Conservation (phyloP, 106 monocot species). For the Phalaenopsis aphrodite region DNA sequence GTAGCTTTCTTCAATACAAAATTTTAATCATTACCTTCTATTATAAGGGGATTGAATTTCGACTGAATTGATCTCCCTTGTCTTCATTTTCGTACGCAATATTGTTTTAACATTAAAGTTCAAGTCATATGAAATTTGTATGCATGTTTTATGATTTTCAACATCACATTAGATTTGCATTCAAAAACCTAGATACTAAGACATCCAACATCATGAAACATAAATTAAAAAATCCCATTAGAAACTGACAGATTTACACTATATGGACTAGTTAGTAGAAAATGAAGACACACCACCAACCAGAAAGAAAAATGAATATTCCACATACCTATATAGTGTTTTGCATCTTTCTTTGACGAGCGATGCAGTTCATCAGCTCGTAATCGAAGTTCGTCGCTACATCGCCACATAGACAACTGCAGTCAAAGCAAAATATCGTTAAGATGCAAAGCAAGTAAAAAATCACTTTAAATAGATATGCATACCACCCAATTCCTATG, state of each 20-base stretch:
- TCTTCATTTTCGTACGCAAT: no score
- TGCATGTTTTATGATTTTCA: no score
- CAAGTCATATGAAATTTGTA: no score
- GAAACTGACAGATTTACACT: not conserved
- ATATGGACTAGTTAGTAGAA: not conserved
- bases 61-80: no score
- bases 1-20: no score
- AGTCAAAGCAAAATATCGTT: not conserved
- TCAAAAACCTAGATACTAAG: not conserved
- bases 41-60: no score
- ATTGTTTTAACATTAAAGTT: no score
- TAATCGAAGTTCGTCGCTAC: slow-evolving; percentile 18
- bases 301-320: not conserved
- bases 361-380: slow-evolving; percentile 18
- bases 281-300: not conserved
- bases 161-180: no score
- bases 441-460: not conserved
- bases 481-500: no score
- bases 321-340: slow-evolving; percentile 26
- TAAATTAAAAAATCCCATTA: not conserved
- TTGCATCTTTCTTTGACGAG: slow-evolving; percentile 26
- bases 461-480: not conserved
- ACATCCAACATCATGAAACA: not conserved
- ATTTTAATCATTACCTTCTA: no score
- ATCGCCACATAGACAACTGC: slow-evolving; percentile 31